Percentiles rank a stretch among this genome's conserved stretches.
These are phyloP conservation scores for Trichopus zeylanicus DNA, from an alignment of 116 monocot genomes.

Conservation along the genomic window DNA sequence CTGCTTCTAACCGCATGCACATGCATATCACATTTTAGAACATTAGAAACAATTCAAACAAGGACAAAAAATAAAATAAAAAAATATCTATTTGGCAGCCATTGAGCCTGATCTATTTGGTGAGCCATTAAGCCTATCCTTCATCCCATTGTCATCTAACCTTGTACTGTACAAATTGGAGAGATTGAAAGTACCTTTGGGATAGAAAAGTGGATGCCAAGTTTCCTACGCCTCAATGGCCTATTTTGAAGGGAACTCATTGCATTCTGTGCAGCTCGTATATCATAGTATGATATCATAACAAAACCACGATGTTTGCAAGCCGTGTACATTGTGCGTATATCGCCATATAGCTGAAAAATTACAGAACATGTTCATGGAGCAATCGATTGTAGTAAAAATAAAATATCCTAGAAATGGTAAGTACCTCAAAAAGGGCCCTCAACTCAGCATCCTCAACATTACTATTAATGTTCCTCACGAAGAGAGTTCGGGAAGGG, in stretches of 20 bases:
- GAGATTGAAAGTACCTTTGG: slow-evolving; percentile 49
- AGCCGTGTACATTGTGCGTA: slow-evolving; percentile 62
- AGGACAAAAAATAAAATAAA: not conserved
- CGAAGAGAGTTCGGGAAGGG: slow-evolving; percentile 69
- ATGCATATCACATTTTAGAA: too few relatives aligned
- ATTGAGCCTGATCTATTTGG: not conserved
- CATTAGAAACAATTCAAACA: too few relatives aligned
- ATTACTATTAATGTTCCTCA: slow-evolving; percentile 67
- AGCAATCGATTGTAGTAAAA: not conserved
- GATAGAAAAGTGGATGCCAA: slow-evolving; percentile 78
- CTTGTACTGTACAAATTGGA: not conserved
- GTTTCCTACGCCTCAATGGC: slow-evolving; percentile 46
- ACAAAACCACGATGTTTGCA: slow-evolving; percentile 88
- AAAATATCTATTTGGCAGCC: too few relatives aligned
- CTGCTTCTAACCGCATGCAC: too few relatives aligned
- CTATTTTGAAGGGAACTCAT: slow-evolving; percentile 64
- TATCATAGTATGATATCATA: slow-evolving; percentile 88
- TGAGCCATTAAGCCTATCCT: too few relatives aligned
- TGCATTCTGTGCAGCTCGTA: slow-evolving; percentile 74
- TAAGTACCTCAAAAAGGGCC: slow-evolving; percentile 65
- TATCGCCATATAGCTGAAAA: slow-evolving; percentile 74
- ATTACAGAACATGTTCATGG: slow-evolving; percentile 1
- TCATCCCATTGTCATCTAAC: too few relatives aligned
- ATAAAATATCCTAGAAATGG: not conserved
- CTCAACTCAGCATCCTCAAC: slow-evolving; percentile 56